A percentile compares a stretch with the other conserved stretches of the same genome.
Conservation (phyloP, 2,329 filamentous ascomycete species). For the Botrytis medusae region DNA sequence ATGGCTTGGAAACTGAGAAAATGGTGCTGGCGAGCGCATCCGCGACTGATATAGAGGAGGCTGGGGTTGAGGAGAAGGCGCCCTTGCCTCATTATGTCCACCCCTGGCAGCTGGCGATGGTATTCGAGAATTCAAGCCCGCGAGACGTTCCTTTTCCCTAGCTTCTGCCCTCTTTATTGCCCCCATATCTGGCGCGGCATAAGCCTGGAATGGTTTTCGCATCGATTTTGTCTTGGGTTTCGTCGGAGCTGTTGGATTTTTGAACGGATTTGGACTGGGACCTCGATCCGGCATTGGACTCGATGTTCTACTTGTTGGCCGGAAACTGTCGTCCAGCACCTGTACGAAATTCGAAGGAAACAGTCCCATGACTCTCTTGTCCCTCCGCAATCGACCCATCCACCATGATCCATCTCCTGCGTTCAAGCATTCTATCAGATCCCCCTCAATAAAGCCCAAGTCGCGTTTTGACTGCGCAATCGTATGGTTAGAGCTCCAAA, state of each 20-base stretch:
- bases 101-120: conserved; percentile 34
- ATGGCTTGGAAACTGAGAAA: conserved; percentile 12
- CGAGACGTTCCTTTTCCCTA: conserved; percentile 36
- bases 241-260: conserved; percentile 36
- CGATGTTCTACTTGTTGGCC: conserved; percentile 65
- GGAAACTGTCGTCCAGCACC: conserved; percentile 80
- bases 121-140: conserved; percentile 29
- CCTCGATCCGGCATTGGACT: conserved; percentile 48
- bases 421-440: conserved; percentile 96
- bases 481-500: background rate
- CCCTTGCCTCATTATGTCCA: conserved; percentile 30
- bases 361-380: conserved; percentile 84
- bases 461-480: conserved; percentile 74
- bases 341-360: conserved; percentile 98
- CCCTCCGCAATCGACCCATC: conserved; percentile 87
- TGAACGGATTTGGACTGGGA: conserved; percentile 39
- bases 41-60: conserved; percentile 38
- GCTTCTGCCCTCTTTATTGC: conserved; percentile 51
- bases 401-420: conserved; percentile 98
- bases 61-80: conserved; percentile 37
- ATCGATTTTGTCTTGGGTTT: conserved; percentile 56
- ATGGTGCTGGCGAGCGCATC: conserved; percentile 44
- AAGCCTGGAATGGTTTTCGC: conserved; percentile 66
- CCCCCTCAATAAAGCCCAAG: conserved; percentile 94
- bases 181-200: conserved; percentile 63